Percentiles rank a stretch among this genome's conserved stretches.
These are phyloP conservation scores for Phytophthora multivora DNA, from an alignment of 352 stramenopile genomes.

Conservation along the genomic window DNA sequence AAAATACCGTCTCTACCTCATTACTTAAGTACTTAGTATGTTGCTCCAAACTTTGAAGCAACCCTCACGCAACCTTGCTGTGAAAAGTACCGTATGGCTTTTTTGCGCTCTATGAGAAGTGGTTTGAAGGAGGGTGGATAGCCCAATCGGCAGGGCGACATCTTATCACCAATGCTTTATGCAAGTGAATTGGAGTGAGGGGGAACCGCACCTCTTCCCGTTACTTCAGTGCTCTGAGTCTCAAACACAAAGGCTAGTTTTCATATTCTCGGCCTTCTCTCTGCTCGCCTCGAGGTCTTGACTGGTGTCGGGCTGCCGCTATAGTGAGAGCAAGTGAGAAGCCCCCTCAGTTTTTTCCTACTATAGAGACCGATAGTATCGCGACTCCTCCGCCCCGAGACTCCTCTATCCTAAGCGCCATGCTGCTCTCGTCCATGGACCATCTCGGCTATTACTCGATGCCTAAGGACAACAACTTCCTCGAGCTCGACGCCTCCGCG, in stretches of 20 bases:
- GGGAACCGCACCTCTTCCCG: conserved; percentile 36
- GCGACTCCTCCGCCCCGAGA: conserved; percentile 20
- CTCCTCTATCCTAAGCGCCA: conserved; percentile 26
- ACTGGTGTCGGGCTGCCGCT: conserved; percentile 28
- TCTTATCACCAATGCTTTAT: background rate
- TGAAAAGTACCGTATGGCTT: too few relatives aligned
- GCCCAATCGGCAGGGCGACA: background rate
- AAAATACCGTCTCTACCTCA: too few relatives aligned
- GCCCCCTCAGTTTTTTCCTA: conserved; percentile 14
- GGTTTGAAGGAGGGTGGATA: too few relatives aligned
- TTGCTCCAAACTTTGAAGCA: too few relatives aligned
- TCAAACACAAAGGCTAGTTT: conserved; percentile 19
- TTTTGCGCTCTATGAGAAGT: too few relatives aligned
- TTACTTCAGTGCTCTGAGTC: conserved; percentile 17
- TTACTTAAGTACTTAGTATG: too few relatives aligned
- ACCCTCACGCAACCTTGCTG: too few relatives aligned
- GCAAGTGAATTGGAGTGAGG: background rate
- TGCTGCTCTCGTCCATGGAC: conserved; percentile 85
- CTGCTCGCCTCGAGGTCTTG: conserved; percentile 5
- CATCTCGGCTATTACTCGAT: conserved; percentile 86
- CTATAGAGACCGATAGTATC: conserved; percentile 22
- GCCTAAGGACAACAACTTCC: conserved; percentile 68
- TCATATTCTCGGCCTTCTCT: conserved; percentile 25
- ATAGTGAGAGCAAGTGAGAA: conserved; percentile 24
- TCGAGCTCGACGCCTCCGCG: conserved; percentile 65